A percentile compares a stretch with the other conserved stretches of the same genome.
Evolutionary conservation across 2,329 filamentous ascomycete species (phyloP).

Genomic region (Huntiella omanensis): DNA sequence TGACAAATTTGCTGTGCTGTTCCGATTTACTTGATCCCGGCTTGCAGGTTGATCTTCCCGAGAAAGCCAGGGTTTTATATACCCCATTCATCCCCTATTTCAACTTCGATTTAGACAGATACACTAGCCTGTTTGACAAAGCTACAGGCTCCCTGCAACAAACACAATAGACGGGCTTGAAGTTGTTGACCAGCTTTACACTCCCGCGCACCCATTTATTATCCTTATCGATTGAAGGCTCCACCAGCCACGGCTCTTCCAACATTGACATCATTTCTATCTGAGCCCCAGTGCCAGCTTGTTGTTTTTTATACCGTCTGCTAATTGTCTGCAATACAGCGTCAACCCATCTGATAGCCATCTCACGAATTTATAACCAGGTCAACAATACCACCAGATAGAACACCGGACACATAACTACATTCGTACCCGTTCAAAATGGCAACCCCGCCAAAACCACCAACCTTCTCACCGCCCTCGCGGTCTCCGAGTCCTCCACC

Average conservation of each 20-base stretch:
- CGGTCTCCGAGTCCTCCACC: too few relatives aligned
- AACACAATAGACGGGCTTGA: too few relatives aligned
- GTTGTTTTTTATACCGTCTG: background rate
- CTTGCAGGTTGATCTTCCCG: too few relatives aligned
- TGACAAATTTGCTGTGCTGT: too few relatives aligned
- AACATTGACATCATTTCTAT: background rate
- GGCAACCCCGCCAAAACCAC: background rate
- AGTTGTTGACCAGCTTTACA: too few relatives aligned
- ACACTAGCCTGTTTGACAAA: background rate
- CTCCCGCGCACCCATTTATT: too few relatives aligned
- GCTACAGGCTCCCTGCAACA: too few relatives aligned
- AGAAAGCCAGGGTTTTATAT: too few relatives aligned
- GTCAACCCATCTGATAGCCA: background rate
- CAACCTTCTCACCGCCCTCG: constrained; percentile 29
- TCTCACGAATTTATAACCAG: background rate
- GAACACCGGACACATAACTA: background rate
- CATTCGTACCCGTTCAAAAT: background rate
- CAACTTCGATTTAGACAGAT: background rate
- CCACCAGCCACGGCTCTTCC: background rate
- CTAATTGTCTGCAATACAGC: background rate
- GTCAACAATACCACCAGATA: background rate
- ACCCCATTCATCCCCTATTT: too few relatives aligned
- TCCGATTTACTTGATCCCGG: too few relatives aligned
- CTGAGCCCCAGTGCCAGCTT: background rate
- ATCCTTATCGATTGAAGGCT: too few relatives aligned